phyloP scores from a whole-genome alignment of 192 early-diverging fungal species.

The Rhizoclosmatium globosum region DNA sequence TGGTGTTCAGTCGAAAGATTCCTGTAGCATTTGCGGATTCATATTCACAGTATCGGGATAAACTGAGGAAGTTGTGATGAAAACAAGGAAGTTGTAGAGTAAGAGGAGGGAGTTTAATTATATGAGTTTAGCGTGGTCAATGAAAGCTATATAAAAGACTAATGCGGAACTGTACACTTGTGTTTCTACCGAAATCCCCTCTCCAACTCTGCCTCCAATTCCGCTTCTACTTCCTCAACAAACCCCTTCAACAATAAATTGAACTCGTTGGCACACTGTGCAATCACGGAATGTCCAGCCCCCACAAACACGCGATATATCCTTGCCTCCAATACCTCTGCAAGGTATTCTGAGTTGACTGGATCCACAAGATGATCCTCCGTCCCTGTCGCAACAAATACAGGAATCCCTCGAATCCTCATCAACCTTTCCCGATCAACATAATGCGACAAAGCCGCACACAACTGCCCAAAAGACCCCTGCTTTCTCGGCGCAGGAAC shows the following conservation, averaged over 20 bases:
- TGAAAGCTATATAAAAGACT: too few relatives aligned
- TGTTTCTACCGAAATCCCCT: too few relatives aligned
- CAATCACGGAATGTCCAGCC: conserved; percentile 4
- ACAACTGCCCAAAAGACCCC: conserved; percentile 21
- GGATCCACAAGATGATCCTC: conserved; percentile 38
- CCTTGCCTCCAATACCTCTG: conserved; percentile 2
- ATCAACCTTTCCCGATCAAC: background rate
- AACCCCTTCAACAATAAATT: background rate
- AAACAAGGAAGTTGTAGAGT: too few relatives aligned
- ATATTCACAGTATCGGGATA: background rate
- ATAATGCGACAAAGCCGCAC: conserved; percentile 12
- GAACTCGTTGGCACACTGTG: background rate
- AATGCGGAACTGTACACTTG: too few relatives aligned
- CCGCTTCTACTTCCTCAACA: background rate
- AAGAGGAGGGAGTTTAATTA: too few relatives aligned
- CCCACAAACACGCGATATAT: conserved; percentile 11
- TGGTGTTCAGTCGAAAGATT: conserved; percentile 19
- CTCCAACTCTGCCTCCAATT: too few relatives aligned
- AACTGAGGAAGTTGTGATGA: background rate
- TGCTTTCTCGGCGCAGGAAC: background rate
- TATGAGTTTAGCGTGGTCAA: too few relatives aligned
- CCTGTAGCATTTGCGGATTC: conserved; percentile 14
- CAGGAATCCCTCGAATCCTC: conserved; percentile 4
- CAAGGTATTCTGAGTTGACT: conserved; percentile 30
- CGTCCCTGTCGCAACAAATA: conserved; percentile 34